Evolutionary conservation across 306 rosid species (phyloP).

Genomic region (Parietaria judaica): DNA sequence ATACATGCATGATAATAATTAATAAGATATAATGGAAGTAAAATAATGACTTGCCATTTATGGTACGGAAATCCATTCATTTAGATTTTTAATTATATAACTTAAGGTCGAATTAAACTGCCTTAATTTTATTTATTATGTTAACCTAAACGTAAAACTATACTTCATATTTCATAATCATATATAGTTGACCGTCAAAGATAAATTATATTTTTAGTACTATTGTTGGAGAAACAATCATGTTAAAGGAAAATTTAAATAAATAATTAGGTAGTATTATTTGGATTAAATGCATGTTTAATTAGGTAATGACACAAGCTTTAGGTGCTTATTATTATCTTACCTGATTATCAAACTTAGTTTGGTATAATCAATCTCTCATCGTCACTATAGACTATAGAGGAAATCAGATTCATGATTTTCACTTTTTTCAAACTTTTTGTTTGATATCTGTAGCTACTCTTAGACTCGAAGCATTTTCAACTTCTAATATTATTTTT

Average conservation of each 20-base stretch:
- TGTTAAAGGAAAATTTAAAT: background rate
- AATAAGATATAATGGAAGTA: no score
- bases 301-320: background rate
- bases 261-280: no score
- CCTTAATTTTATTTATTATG: no score
- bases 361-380: no score
- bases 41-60: background rate
- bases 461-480: constrained; percentile 5
- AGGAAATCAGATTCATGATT: background rate
- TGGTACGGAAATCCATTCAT: background rate
- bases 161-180: no score
- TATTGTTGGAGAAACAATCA: background rate
- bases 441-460: background rate
- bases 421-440: background rate
- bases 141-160: no score
- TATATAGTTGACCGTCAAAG: background rate
- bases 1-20: no score
- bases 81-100: no score
- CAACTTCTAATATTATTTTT: background rate
- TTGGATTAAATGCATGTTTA: background rate
- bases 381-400: background rate
- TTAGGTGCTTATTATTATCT: no score
- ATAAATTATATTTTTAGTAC: background rate
- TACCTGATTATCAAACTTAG: no score
- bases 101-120: no score